Conservation (phyloP, 352 stramenopile species). For the Phytophthora palmivora region DNA sequence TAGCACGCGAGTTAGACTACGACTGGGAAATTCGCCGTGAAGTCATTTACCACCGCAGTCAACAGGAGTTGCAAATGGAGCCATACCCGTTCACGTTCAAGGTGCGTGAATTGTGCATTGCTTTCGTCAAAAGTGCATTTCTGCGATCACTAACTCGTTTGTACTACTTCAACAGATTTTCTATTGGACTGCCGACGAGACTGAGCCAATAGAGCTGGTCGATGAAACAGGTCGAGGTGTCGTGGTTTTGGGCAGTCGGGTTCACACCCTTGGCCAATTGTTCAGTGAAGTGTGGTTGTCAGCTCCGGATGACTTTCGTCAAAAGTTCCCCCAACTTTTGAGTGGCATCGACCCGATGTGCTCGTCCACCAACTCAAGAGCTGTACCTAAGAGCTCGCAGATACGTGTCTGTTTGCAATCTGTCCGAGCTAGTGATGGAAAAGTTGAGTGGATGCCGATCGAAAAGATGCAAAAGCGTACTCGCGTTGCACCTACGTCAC, state of each 20-base stretch:
- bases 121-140: neutral
- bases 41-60: conserved; percentile 26
- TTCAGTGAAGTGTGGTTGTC: conserved; percentile 30
- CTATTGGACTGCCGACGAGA: conserved; percentile 15
- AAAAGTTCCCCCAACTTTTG: conserved; percentile 24
- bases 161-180: conserved; percentile 16
- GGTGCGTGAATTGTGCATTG: conserved; percentile 1
- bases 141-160: neutral
- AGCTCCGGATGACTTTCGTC: conserved; percentile 16
- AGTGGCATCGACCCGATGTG: conserved; percentile 5
- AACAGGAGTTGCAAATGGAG: conserved; percentile 19
- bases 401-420: conserved; percentile 22
- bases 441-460: conserved; percentile 18
- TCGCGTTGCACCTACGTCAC: neutral
- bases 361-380: neutral
- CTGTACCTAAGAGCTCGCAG: neutral
- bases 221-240: conserved; percentile 14
- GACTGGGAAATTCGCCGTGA: conserved; percentile 35
- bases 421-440: neutral
- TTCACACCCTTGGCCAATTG: conserved; percentile 22
- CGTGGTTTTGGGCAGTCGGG: conserved; percentile 21
- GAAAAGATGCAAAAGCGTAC: conserved; percentile 28
- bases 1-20: conserved; percentile 16
- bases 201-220: conserved; percentile 12
- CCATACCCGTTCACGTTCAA: conserved; percentile 29